phyloP scores from a whole-genome alignment of 768 basidiomycete species.

The Phaeotremella fagi region DNA sequence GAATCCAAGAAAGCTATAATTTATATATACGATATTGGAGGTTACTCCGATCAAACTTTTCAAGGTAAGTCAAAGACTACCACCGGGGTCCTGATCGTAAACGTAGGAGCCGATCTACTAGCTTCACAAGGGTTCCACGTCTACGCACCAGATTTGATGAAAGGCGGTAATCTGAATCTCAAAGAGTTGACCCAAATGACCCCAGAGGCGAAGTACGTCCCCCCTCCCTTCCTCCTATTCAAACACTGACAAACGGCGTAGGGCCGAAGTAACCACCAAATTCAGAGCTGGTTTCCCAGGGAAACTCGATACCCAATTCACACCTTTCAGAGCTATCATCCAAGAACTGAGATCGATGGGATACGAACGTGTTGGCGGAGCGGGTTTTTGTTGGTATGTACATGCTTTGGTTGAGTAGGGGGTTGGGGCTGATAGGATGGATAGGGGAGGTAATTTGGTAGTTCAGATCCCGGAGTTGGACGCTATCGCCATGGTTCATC shows the following conservation, averaged over 20 bases:
- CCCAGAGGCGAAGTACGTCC: neutral
- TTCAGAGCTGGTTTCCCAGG: constrained; percentile 59
- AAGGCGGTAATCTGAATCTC: constrained; percentile 53
- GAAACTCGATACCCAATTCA: constrained; percentile 42
- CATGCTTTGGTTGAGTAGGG: constrained; percentile 16
- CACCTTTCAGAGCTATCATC: constrained; percentile 13
- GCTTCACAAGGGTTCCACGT: constrained; percentile 58
- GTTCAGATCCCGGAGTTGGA: constrained; percentile 5
- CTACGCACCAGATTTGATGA: constrained; percentile 65
- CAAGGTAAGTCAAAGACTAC: constrained; percentile 30
- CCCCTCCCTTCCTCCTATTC: neutral
- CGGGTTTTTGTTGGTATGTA: constrained; percentile 48
- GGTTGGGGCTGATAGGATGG: constrained; percentile 50
- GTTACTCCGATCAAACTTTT: constrained; percentile 35
- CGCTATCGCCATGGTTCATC: constrained; percentile 31
- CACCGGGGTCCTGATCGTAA: neutral
- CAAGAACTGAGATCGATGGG: constrained; percentile 17
- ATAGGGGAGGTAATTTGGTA: constrained; percentile 13
- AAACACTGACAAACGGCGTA: constrained; percentile 53
- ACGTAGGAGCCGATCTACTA: constrained; percentile 59
- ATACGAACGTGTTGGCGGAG: constrained; percentile 19
- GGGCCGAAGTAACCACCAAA: no score
- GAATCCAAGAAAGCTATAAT: constrained; percentile 35
- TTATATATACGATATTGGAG: constrained; percentile 41
- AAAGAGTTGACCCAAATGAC: constrained; percentile 51